Conservation (phyloP, 2,329 filamentous ascomycete genomes). For the Fonsecaea monophora region DNA sequence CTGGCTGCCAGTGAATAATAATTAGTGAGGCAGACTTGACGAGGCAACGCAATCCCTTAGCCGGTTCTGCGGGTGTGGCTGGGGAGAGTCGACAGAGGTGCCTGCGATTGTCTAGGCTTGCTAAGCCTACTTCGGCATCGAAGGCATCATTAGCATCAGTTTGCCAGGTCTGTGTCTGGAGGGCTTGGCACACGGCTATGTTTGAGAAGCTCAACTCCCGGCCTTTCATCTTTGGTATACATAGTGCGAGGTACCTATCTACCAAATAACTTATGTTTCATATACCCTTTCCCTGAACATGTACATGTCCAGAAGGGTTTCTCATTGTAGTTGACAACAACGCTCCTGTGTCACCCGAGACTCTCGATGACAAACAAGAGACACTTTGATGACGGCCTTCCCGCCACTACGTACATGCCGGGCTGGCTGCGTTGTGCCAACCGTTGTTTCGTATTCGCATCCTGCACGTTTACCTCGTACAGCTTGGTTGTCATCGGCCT, state of each 20-base stretch:
- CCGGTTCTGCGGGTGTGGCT: constrained; percentile 1
- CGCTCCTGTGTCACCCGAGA: not conserved
- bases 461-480: constrained; percentile 3
- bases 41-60: constrained; percentile 1
- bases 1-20: not conserved
- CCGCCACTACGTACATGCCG: not conserved
- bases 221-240: not conserved
- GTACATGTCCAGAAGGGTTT: too few species aligned
- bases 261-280: too few species aligned
- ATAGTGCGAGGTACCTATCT: too few species aligned
- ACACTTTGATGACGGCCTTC: not conserved
- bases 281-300: too few species aligned
- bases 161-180: not conserved
- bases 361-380: not conserved
- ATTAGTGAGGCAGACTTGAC: constrained; percentile 2
- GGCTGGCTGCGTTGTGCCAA: not conserved
- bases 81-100: not conserved
- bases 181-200: not conserved
- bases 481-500: not conserved
- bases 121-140: not conserved
- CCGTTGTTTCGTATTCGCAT: constrained; percentile 22
- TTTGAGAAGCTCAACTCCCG: not conserved
- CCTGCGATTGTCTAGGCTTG: not conserved
- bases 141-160: not conserved
- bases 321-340: not conserved